Evolutionary conservation across 2,329 filamentous ascomycete species (phyloP).

Genomic region (Magnaporthales sp.): DNA sequence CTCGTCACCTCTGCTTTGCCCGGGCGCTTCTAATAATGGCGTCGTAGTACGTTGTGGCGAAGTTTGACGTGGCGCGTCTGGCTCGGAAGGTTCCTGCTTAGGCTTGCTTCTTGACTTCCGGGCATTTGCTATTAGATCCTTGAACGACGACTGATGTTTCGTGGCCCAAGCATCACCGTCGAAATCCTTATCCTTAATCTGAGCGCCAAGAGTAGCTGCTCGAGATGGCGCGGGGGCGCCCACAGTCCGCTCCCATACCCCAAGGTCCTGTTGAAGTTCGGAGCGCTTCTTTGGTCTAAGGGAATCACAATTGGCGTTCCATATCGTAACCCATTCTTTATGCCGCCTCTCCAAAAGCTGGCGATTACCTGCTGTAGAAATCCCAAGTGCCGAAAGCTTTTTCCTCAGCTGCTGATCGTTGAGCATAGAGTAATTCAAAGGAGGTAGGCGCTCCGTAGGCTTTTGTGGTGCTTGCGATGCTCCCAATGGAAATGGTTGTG

Average conservation of each 20-base stretch:
- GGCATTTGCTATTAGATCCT: slow-evolving; percentile 70
- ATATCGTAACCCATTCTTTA: slow-evolving; percentile 88
- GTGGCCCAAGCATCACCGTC: slow-evolving; percentile 68
- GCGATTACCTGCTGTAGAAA: slow-evolving; percentile 61
- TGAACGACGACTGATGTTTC: slow-evolving; percentile 67
- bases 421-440: slow-evolving; percentile 79
- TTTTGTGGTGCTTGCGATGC: slow-evolving; percentile 16
- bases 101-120: slow-evolving; percentile 42
- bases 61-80: neutral
- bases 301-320: slow-evolving; percentile 95
- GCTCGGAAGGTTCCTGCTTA: slow-evolving; percentile 13
- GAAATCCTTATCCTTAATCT: slow-evolving; percentile 82
- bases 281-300: slow-evolving; percentile 58
- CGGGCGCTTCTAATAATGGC: neutral
- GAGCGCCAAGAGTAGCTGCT: slow-evolving; percentile 25
- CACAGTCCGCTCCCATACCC: slow-evolving; percentile 79
- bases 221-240: slow-evolving; percentile 36
- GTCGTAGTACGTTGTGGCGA: neutral
- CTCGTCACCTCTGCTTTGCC: neutral
- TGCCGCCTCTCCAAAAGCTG: slow-evolving; percentile 70
- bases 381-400: slow-evolving; percentile 73
- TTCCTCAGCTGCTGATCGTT: slow-evolving; percentile 70
- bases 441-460: slow-evolving; percentile 58
- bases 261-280: slow-evolving; percentile 70
- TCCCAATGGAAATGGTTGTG: neutral